Percentiles rank a stretch among this genome's conserved stretches.
These are phyloP conservation scores for Podila epigama DNA, from an alignment of 192 early-diverging fungal genomes.

Conservation along the genomic window DNA sequence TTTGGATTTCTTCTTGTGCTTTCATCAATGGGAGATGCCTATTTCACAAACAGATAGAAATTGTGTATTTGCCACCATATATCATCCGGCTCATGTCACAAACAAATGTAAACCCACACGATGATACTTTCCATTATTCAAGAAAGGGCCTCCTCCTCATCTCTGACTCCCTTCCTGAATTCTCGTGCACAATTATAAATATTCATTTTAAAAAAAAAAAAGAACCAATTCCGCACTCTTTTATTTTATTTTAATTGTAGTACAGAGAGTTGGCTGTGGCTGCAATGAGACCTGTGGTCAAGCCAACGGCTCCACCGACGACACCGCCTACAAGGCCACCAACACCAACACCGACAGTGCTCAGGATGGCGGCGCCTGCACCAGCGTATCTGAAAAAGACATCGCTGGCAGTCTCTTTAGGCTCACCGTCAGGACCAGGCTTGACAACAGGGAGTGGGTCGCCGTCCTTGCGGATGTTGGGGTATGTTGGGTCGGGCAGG, in stretches of 20 bases:
- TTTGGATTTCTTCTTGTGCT: no score
- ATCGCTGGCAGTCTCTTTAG: background rate
- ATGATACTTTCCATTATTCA: no score
- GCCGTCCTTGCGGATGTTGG: background rate
- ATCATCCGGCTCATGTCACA: no score
- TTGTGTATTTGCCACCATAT: no score
- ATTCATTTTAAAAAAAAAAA: no score
- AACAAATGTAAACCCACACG: no score
- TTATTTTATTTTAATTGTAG: background rate
- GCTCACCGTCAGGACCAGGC: background rate
- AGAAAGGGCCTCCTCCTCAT: no score
- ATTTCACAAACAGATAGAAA: no score
- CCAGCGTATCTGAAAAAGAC: conserved; percentile 9
- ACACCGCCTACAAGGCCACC: conserved; percentile 15
- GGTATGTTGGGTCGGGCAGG: background rate
- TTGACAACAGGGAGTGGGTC: background rate
- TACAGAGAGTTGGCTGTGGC: background rate
- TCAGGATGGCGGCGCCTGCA: conserved; percentile 8
- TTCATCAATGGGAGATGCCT: no score
- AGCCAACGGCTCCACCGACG: conserved; percentile 7
- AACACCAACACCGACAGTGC: conserved; percentile 2
- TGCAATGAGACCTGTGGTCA: background rate
- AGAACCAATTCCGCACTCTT: background rate
- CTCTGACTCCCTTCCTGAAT: no score
- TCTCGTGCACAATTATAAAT: no score